Evolutionary conservation across 768 basidiomycete species (phyloP).

Genomic region (Termitomyces sp.): DNA sequence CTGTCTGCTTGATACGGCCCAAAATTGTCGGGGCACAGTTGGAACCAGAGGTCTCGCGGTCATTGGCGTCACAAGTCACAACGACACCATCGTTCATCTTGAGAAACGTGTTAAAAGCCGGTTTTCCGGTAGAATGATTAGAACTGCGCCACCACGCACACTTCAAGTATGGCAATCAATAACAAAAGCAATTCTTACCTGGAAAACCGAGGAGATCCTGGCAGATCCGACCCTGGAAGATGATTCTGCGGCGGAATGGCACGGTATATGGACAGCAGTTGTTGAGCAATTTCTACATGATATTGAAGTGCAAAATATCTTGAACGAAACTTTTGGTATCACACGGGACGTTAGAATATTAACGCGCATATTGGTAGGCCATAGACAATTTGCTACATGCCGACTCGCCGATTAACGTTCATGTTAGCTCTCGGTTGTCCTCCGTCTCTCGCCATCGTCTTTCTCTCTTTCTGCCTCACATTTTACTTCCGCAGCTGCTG

Average conservation of each 20-base stretch:
- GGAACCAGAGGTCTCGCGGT: constrained; percentile 72
- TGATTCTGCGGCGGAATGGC: constrained; percentile 48
- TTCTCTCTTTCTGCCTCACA: constrained; percentile 48
- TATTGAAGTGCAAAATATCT: constrained; percentile 31
- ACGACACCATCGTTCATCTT: constrained; percentile 83
- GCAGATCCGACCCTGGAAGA: constrained; percentile 14
- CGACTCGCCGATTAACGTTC: background rate
- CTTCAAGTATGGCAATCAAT: constrained; percentile 45
- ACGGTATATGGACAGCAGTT: constrained; percentile 45
- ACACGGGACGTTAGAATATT: constrained; percentile 57
- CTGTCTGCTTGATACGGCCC: constrained; percentile 91
- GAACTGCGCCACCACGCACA: constrained; percentile 57
- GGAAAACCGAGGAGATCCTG: constrained; percentile 17
- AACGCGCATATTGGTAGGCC: constrained; percentile 54
- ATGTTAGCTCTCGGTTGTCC: constrained; percentile 35
- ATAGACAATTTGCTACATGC: background rate
- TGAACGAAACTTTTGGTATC: constrained; percentile 59
- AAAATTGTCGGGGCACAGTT: constrained; percentile 65
- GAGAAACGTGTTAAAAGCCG: constrained; percentile 98
- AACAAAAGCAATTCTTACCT: constrained; percentile 40
- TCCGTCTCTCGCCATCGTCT: constrained; percentile 40
- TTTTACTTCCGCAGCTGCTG: constrained; percentile 35
- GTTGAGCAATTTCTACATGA: constrained; percentile 57
- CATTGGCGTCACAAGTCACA: constrained; percentile 79
- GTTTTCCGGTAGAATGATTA: constrained; percentile 88